phyloP scores from a whole-genome alignment of 345 rosid species.

The Aquilaria sinensis region DNA sequence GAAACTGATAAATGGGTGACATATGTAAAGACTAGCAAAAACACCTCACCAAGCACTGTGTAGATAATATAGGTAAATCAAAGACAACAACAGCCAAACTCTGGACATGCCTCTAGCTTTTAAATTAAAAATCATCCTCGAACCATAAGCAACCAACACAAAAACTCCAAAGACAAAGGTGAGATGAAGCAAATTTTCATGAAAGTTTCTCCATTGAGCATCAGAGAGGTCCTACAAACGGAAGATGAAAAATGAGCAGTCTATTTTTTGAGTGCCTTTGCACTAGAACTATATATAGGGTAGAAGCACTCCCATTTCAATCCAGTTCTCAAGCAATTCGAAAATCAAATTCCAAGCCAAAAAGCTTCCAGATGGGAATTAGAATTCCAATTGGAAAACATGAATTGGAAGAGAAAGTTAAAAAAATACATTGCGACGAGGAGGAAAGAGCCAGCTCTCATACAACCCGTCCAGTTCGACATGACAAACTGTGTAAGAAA shows the following conservation, averaged over 20 bases:
- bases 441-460: slow-evolving; percentile 58
- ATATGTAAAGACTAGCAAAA: neutral
- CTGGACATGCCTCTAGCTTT: slow-evolving; percentile 64
- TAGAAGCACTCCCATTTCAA: too few relatives aligned
- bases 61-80: slow-evolving; percentile 57
- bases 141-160: slow-evolving; percentile 35
- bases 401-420: neutral
- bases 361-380: too few relatives aligned
- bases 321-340: too few relatives aligned
- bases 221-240: slow-evolving; percentile 63
- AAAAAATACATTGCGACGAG: slow-evolving; percentile 41
- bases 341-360: too few relatives aligned
- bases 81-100: slow-evolving; percentile 66
- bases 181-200: slow-evolving; percentile 62
- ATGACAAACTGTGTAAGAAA: slow-evolving; percentile 38
- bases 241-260: neutral
- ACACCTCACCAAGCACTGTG: slow-evolving; percentile 80
- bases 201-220: slow-evolving; percentile 88
- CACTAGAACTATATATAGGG: too few relatives aligned
- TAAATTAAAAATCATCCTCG: slow-evolving; percentile 33
- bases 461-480: slow-evolving; percentile 53
- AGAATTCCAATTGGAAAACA: too few relatives aligned
- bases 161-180: slow-evolving; percentile 49
- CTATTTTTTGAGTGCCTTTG: too few relatives aligned
- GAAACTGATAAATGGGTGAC: slow-evolving; percentile 7